Evolutionary conservation across 1,284 basidiomycete species (phyloP).

Genomic region (Coriolopsis trogii): DNA sequence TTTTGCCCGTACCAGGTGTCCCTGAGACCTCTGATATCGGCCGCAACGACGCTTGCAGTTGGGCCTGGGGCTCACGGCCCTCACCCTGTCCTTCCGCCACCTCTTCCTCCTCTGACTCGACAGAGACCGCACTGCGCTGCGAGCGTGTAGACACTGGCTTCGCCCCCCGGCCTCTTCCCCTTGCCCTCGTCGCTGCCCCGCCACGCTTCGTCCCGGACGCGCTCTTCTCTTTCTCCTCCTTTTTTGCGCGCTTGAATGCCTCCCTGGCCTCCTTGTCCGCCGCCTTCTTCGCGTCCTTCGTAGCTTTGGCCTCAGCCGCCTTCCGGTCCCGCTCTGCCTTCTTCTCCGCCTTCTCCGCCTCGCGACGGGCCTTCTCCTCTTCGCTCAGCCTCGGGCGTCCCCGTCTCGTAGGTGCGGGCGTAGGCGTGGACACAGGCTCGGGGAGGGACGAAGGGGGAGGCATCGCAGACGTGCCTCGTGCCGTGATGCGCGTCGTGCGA

Average conservation of each 20-base stretch:
- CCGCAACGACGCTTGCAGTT: no score
- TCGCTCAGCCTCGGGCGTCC: constrained; percentile 28
- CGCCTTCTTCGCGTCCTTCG: constrained; percentile 20
- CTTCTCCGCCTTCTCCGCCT: constrained; percentile 32
- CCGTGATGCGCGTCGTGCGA: constrained; percentile 12
- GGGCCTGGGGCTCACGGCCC: background rate
- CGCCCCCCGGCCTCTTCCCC: constrained; percentile 5
- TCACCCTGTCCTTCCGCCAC: background rate
- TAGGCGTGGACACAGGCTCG: constrained; percentile 6
- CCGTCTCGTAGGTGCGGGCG: constrained; percentile 16
- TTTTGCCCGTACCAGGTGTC: constrained; percentile 12
- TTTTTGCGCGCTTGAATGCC: constrained; percentile 19
- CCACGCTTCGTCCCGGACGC: constrained; percentile 8
- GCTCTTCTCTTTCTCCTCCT: constrained; percentile 11
- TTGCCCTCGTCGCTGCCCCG: background rate
- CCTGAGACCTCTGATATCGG: background rate
- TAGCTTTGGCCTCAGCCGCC: constrained; percentile 24
- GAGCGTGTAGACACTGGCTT: constrained; percentile 15
- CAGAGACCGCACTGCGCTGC: background rate
- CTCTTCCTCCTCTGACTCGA: background rate
- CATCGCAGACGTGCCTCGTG: constrained; percentile 6
- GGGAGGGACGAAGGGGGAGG: constrained; percentile 1
- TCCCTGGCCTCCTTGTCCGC: constrained; percentile 25
- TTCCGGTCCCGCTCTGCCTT: constrained; percentile 27
- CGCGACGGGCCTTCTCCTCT: constrained; percentile 35